Conservation (phyloP, 345 rosid genomes). For the Arabidopsis arenosa region DNA sequence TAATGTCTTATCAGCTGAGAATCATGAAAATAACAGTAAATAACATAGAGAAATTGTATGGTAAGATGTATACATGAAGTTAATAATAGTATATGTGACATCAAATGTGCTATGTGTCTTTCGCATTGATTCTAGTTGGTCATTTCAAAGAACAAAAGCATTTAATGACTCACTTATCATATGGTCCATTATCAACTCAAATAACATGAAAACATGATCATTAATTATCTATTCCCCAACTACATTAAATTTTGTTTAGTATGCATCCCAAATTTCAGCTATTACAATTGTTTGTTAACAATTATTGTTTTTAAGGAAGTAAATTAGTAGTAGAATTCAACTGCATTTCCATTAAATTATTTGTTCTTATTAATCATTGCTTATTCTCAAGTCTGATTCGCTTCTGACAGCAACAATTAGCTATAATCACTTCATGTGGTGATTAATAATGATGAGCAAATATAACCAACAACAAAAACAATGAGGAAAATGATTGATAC, state of each 20-base stretch:
- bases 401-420: conserved; percentile 38
- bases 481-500: conserved; percentile 24
- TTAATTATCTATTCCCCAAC: conserved; percentile 8
- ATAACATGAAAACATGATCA: conserved; percentile 35
- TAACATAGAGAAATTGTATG: neutral
- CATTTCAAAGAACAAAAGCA: conserved; percentile 35
- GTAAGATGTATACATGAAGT: neutral
- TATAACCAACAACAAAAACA: conserved; percentile 35
- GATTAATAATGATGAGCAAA: conserved; percentile 15
- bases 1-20: conserved; percentile 28
- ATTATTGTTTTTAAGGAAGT: conserved; percentile 25
- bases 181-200: conserved; percentile 27
- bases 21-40: neutral
- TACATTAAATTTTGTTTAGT: neutral
- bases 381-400: conserved; percentile 29
- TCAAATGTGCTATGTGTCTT: conserved; percentile 23
- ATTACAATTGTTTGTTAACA: neutral
- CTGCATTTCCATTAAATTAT: conserved; percentile 23
- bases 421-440: conserved; percentile 29
- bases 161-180: conserved; percentile 18
- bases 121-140: conserved; percentile 40
- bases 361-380: conserved; percentile 29
- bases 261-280: too few species aligned
- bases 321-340: neutral
- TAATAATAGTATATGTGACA: conserved; percentile 24